A percentile compares a stretch with the other conserved stretches of the same genome.
phyloP scores from a whole-genome alignment of 345 rosid genomes.

The Rubroshorea leprosula region DNA sequence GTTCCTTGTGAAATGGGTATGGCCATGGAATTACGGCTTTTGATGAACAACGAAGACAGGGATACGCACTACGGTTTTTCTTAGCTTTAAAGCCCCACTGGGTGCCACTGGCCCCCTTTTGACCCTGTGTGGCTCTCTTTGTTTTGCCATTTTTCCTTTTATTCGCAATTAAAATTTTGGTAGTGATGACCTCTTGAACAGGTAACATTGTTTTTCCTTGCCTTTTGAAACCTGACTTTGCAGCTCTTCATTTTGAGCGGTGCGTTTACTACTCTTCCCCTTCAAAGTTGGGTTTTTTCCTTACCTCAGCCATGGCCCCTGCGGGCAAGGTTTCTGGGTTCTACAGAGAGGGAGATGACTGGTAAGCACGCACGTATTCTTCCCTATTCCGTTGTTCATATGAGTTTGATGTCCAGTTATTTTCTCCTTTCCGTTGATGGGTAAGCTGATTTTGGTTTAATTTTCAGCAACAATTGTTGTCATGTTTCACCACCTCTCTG shows the following conservation, averaged over 20 bases:
- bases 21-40: slow-evolving; percentile 17
- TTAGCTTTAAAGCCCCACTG: slow-evolving; percentile 48
- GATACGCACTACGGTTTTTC: slow-evolving; percentile 14
- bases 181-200: slow-evolving; percentile 4
- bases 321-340: slow-evolving; percentile 73
- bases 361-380: too few species aligned
- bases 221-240: slow-evolving; percentile 4
- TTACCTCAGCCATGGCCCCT: slow-evolving; percentile 58
- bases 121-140: slow-evolving; percentile 15
- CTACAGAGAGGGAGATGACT: slow-evolving; percentile 62
- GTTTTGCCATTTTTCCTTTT: background rate
- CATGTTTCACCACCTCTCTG: too few species aligned
- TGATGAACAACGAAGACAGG: slow-evolving; percentile 14
- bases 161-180: background rate
- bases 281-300: slow-evolving; percentile 25
- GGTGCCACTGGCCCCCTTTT: slow-evolving; percentile 26
- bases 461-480: too few species aligned
- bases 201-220: background rate
- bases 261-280: slow-evolving; percentile 14
- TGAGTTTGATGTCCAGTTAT: too few species aligned
- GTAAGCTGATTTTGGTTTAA: slow-evolving; percentile 13
- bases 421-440: slow-evolving; percentile 16
- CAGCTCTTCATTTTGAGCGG: slow-evolving; percentile 3
- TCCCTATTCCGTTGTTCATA: too few species aligned
- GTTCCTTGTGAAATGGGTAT: slow-evolving; percentile 10